Conservation (phyloP, 192 early-diverging fungal species). For the Backusella psychrophila region DNA sequence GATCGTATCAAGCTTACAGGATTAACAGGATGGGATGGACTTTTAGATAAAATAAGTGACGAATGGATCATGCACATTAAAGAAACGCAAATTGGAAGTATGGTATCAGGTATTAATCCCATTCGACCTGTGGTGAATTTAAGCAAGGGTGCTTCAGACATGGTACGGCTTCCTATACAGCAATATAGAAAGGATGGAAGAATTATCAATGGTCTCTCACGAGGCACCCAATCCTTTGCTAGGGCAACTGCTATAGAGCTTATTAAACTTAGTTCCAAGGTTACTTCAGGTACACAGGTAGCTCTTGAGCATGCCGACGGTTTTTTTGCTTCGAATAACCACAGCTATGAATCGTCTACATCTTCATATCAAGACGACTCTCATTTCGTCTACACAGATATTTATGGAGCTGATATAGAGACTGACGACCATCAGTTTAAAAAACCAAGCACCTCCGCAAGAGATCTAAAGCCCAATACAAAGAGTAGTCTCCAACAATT, state of each 20-base stretch:
- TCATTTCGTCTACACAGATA: background rate
- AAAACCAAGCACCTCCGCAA: background rate
- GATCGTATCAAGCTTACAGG: conserved; percentile 74
- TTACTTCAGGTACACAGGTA: conserved; percentile 88
- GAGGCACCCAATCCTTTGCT: conserved; percentile 87
- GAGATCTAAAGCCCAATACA: too few species aligned
- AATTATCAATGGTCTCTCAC: conserved; percentile 82
- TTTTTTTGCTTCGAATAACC: conserved; percentile 43
- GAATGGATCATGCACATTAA: conserved; percentile 92
- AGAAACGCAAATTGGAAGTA: conserved; percentile 82
- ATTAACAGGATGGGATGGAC: conserved; percentile 63
- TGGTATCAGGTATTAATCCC: conserved; percentile 87
- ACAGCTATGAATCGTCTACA: conserved; percentile 24
- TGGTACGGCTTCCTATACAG: conserved; percentile 89
- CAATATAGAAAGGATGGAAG: conserved; percentile 93
- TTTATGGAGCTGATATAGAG: background rate
- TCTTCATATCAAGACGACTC: conserved; percentile 10
- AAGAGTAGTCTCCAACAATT: conserved; percentile 24
- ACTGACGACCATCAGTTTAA: background rate
- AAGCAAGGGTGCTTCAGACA: conserved; percentile 86
- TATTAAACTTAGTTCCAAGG: conserved; percentile 80
- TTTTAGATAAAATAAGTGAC: conserved; percentile 60
- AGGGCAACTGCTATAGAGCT: conserved; percentile 88
- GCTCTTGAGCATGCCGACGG: conserved; percentile 89
- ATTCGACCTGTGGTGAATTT: conserved; percentile 90